Conservation (phyloP, 768 basidiomycete species). For the Macrolepiota albuminosa region DNA sequence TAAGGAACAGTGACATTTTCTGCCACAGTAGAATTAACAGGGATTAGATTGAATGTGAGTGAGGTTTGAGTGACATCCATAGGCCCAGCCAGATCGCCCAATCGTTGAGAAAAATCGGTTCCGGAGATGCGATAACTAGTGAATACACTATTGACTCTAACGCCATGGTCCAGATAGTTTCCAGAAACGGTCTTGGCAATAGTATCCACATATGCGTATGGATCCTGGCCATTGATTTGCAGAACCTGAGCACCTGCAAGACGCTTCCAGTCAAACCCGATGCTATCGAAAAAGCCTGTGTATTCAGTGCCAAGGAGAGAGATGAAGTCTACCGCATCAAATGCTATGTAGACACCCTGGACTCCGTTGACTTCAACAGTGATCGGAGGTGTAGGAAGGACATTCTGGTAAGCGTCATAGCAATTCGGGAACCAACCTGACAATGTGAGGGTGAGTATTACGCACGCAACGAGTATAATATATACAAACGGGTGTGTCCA, state of each 20-base stretch:
- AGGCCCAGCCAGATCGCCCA: conserved; percentile 54
- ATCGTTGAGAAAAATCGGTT: conserved; percentile 48
- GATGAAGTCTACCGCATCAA: conserved; percentile 50
- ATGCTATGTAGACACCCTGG: conserved; percentile 46
- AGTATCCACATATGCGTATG: conserved; percentile 51
- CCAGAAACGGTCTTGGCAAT: conserved; percentile 58
- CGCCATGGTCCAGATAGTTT: conserved; percentile 58
- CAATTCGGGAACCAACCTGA: conserved; percentile 57
- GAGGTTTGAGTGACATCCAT: conserved; percentile 40
- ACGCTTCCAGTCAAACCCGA: conserved; percentile 53
- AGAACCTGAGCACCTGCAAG: conserved; percentile 58
- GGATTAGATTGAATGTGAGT: conserved; percentile 43
- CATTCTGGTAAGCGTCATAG: conserved; percentile 48
- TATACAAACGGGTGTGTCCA: conserved; percentile 53
- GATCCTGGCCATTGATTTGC: conserved; percentile 46
- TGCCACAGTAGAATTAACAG: conserved; percentile 37
- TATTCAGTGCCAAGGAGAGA: conserved; percentile 39
- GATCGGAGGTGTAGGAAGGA: conserved; percentile 54
- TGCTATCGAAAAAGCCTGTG: conserved; percentile 40
- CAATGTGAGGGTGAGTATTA: background rate
- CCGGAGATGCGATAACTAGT: conserved; percentile 49
- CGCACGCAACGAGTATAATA: background rate
- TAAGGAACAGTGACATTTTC: conserved; percentile 53
- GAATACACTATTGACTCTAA: conserved; percentile 60
- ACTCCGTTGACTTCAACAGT: conserved; percentile 43